Conservation (phyloP, 345 rosid species). For the Limnanthes douglasii region DNA sequence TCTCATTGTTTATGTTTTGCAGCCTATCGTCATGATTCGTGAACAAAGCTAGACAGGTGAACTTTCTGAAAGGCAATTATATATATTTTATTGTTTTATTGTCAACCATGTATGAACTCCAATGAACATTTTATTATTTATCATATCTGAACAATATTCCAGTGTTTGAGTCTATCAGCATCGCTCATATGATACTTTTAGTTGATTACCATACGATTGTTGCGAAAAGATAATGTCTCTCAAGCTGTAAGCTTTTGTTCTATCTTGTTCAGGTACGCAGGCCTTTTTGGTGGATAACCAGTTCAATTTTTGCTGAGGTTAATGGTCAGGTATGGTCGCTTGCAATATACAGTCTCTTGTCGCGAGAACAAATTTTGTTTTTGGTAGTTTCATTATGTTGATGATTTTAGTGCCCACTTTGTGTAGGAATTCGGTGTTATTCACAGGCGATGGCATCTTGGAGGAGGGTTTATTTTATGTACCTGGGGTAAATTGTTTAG, state of each 20-base stretch:
- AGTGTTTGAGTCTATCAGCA: too few species aligned
- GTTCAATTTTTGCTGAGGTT: slow-evolving; percentile 67
- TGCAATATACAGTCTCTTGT: neutral
- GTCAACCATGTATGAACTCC: neutral
- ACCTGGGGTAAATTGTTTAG: slow-evolving; percentile 64
- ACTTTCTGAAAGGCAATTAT: too few species aligned
- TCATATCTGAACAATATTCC: too few species aligned
- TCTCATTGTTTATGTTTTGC: too few species aligned
- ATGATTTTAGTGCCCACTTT: too few species aligned
- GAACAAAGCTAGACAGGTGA: slow-evolving; percentile 66
- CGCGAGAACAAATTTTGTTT: too few species aligned
- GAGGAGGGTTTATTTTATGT: slow-evolving; percentile 65
- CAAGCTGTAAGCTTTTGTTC: slow-evolving; percentile 5
- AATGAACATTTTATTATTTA: too few species aligned
- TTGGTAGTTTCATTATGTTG: too few species aligned
- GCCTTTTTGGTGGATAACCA: slow-evolving; percentile 71
- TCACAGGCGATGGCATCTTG: slow-evolving; percentile 80
- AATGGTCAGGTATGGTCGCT: slow-evolving; percentile 34
- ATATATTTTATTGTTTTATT: too few species aligned
- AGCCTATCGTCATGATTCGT: slow-evolving; percentile 63
- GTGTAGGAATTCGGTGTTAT: slow-evolving; percentile 59
- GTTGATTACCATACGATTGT: too few species aligned
- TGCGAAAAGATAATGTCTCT: neutral
- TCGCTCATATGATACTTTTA: too few species aligned
- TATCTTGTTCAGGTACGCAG: slow-evolving; percentile 40